Evolutionary conservation across 2,329 filamentous ascomycete species (phyloP).

Genomic region (Pestalotiopsis sp.): DNA sequence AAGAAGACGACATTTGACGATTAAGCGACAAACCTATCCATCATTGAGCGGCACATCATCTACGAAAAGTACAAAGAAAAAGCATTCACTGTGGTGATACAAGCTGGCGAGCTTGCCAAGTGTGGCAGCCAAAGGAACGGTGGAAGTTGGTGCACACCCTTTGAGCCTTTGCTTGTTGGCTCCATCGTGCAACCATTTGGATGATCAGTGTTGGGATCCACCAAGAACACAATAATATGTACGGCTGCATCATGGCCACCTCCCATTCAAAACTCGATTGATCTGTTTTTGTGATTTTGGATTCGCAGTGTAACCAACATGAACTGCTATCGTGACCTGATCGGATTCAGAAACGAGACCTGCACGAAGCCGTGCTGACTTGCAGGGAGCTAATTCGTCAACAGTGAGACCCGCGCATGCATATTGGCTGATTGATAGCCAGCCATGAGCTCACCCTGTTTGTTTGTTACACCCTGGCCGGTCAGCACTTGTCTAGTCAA

Average conservation of each 20-base stretch:
- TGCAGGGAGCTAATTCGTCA: not conserved
- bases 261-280: not conserved
- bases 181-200: not conserved
- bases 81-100: not conserved
- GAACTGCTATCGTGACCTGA: not conserved
- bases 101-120: not conserved
- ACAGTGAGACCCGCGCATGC: not conserved
- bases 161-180: not conserved
- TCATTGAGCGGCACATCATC: not conserved
- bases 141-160: not conserved
- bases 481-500: not conserved
- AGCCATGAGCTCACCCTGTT: not conserved
- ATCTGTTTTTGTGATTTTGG: not conserved
- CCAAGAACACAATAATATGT: not conserved
- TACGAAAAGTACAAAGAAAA: not conserved
- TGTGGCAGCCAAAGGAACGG: not conserved
- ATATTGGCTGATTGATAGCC: not conserved
- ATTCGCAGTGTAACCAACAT: not conserved
- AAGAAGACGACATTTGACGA: slow-evolving; percentile 10
- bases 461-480: not conserved
- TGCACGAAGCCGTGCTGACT: not conserved
- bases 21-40: not conserved
- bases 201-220: not conserved
- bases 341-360: not conserved
- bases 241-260: not conserved